A percentile compares a stretch with the other conserved stretches of the same genome.
Evolutionary conservation across 257 asterid species (phyloP).

Genomic region (Voacanga thouarsii): DNA sequence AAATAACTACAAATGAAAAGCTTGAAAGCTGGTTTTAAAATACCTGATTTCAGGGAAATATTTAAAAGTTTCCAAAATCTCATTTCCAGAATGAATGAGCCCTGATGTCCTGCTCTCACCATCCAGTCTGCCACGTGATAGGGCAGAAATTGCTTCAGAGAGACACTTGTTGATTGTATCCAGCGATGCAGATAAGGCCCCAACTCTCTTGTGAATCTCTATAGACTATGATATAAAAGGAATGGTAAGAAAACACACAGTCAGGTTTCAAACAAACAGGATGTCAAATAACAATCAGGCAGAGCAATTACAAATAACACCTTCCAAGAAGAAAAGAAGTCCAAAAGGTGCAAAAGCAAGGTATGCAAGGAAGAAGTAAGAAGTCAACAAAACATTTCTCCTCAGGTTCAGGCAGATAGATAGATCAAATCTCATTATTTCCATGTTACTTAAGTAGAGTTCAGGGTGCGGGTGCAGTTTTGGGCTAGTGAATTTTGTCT

Average conservation of each 20-base stretch:
- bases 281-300: background rate
- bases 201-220: slow-evolving; percentile 86
- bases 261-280: background rate
- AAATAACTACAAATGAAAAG: background rate
- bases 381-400: background rate
- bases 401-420: background rate
- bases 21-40: background rate
- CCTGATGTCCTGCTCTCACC: slow-evolving; percentile 88
- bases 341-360: background rate
- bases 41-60: slow-evolving; percentile 87
- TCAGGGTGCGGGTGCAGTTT: background rate
- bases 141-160: slow-evolving; percentile 86
- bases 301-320: background rate
- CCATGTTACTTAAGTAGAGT: background rate
- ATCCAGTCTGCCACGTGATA: slow-evolving; percentile 87
- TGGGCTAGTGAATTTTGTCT: background rate
- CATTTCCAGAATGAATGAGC: slow-evolving; percentile 81
- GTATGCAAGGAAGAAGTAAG: background rate
- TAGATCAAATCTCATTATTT: background rate
- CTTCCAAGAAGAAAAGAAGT: background rate
- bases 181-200: slow-evolving; percentile 87
- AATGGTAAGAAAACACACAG: background rate
- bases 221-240: slow-evolving; percentile 44
- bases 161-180: slow-evolving; percentile 84
- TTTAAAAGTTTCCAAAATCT: slow-evolving; percentile 78